Evolutionary conservation across 2,329 filamentous ascomycete genomes (phyloP), one percentile per base, ranked within the genome.

Genomic region (Pestalotiopsis sp.): DNA sequence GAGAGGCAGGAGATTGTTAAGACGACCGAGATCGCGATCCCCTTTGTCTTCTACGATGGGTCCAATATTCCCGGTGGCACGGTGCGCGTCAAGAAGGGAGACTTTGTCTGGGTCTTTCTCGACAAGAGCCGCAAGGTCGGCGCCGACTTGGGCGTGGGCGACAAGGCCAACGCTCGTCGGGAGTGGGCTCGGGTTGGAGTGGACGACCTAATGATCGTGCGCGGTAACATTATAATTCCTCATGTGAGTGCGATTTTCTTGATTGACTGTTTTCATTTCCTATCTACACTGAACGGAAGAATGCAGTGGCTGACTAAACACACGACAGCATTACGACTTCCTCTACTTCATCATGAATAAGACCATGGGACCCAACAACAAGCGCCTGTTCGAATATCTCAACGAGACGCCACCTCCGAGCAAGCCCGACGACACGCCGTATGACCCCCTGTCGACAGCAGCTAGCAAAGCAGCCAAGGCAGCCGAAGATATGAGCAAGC

Each of bases 31-130:
- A 93, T 99, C 67, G 87, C 92, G 17, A 91, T 99, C 39, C 96
- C 96, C 0, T 99, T 98, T 79, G 93, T 98, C 3, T 98, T 98
- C 78, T 98, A 98, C 81, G 95, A 98, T 74, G 96, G 96, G 17
- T 93, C 93, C 25, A 95, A 97, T 78, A 92, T 93, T 12, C 93
- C 95, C 0, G 94, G 94, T 17, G 95, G 95, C 1, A 88, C 88
- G 14, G 95, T 95, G 62, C 91, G 91, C 69, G 88, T 98, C 64
- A 97, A 94, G 80, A 99, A 99, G 81, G 95, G 96, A 11, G 96
- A 98, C 76, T 92, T 90, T 68, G 86, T 97, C 31, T 98, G 96
- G 96, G 83, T 98, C 1, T 97, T 98, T 72, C 83, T 99, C 2
- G 96, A 99, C 80, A 91, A 92, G 76, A 96, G 94, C 75, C 87